These are phyloP conservation scores for Beauveria rudraprayagi DNA, from an alignment of 2,329 filamentous ascomycete species.

Conservation along the genomic window DNA sequence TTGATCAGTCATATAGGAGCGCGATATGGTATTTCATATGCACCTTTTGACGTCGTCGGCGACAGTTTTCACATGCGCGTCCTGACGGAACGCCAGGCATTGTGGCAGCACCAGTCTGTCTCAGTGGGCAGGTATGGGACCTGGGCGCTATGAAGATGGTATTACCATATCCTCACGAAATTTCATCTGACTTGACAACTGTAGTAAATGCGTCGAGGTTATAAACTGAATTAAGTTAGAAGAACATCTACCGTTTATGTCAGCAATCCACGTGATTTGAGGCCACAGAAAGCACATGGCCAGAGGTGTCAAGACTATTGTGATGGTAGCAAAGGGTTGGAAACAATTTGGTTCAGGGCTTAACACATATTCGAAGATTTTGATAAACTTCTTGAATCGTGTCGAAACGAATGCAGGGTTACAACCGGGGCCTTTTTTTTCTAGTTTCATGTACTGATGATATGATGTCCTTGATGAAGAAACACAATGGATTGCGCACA, in stretches of 20 bases:
- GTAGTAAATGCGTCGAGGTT: background rate
- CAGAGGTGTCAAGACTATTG: no score
- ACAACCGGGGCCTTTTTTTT: no score
- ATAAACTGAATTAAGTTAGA: background rate
- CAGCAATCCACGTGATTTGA: background rate
- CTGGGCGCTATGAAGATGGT: background rate
- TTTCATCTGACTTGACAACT: background rate
- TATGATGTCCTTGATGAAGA: background rate
- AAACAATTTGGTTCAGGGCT: no score
- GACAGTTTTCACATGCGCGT: slow-evolving; percentile 6
- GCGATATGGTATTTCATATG: background rate
- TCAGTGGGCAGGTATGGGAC: background rate
- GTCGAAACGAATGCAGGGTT: no score
- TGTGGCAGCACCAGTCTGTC: background rate
- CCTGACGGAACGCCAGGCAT: slow-evolving; percentile 7
- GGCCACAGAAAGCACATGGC: background rate
- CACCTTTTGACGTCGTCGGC: slow-evolving; percentile 9
- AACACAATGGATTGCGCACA: slow-evolving; percentile 1
- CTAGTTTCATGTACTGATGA: background rate
- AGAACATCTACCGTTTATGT: background rate
- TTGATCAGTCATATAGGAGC: background rate
- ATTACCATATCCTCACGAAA: background rate
- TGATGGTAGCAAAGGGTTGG: no score
- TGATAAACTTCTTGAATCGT: no score
- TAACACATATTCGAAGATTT: no score